A percentile compares a stretch with the other conserved stretches of the same genome.
These are phyloP conservation scores for Trichoderma sp. DNA, from an alignment of 2,329 filamentous ascomycete species.

Conservation along the genomic window DNA sequence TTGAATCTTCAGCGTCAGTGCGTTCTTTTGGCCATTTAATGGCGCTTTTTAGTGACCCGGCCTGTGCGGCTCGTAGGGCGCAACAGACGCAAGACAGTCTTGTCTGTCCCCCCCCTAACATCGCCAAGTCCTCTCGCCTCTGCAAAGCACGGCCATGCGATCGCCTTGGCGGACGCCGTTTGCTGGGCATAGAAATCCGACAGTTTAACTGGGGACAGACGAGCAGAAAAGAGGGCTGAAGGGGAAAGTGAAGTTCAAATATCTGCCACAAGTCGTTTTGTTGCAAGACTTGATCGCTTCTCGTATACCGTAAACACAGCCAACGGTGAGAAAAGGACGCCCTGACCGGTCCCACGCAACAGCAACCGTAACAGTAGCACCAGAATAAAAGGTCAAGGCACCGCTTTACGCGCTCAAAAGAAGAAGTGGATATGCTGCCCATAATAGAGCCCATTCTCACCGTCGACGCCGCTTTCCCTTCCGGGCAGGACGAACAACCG, in stretches of 20 bases:
- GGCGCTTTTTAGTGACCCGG: background rate
- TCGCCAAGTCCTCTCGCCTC: conserved; percentile 18
- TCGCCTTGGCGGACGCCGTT: conserved; percentile 8
- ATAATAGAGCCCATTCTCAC: background rate
- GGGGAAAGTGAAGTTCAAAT: background rate
- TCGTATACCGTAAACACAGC: background rate
- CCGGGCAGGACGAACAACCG: background rate
- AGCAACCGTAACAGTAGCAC: too few relatives aligned
- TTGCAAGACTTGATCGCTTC: background rate
- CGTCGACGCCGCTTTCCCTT: background rate
- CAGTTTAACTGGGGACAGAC: background rate
- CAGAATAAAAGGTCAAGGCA: background rate
- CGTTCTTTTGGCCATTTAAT: background rate
- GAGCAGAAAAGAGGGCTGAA: background rate
- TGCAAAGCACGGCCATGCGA: background rate
- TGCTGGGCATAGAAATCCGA: background rate
- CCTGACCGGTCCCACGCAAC: background rate
- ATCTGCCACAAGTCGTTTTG: background rate
- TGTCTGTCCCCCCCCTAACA: background rate
- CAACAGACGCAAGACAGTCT: background rate
- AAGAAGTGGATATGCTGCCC: background rate
- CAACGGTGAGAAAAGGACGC: background rate
- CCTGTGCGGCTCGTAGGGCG: background rate
- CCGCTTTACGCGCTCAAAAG: background rate
- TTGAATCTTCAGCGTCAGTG: background rate